Conservation (phyloP, 2,329 filamentous ascomycete species). For the Mycogone perniciosa region DNA sequence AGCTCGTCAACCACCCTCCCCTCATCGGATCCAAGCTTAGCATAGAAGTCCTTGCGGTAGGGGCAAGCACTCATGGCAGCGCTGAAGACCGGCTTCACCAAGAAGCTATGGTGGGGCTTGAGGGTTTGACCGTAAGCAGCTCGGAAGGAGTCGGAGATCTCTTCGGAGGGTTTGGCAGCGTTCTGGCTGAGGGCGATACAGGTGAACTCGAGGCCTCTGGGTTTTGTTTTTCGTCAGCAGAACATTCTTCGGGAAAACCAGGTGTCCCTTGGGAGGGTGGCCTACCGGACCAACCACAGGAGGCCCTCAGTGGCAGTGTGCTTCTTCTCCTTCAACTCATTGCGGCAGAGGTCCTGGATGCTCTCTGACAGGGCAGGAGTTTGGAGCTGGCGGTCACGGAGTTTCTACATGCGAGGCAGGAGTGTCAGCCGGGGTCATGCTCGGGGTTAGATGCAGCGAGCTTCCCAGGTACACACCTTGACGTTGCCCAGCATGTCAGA, state of each 20-base stretch:
- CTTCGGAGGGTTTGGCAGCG: conserved; percentile 58
- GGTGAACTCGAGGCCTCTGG: conserved; percentile 89
- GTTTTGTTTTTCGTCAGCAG: conserved; percentile 1
- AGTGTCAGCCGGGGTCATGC: conserved; percentile 15
- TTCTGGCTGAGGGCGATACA: conserved; percentile 76
- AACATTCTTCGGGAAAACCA: not conserved
- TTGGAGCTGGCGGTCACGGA: conserved; percentile 73
- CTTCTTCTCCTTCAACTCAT: conserved; percentile 86
- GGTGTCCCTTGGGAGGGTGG: not conserved
- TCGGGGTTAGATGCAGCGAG: not conserved
- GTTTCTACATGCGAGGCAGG: conserved; percentile 56
- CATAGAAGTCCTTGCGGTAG: conserved; percentile 89
- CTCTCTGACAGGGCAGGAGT: conserved; percentile 74
- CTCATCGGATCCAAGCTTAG: conserved; percentile 68
- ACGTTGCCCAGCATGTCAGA: conserved; percentile 86
- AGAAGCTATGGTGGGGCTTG: conserved; percentile 83
- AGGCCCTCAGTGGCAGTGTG: conserved; percentile 84
- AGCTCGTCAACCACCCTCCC: conserved; percentile 59
- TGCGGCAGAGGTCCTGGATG: conserved; percentile 76
- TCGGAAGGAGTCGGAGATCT: conserved; percentile 83
- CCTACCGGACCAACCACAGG: conserved; percentile 82
- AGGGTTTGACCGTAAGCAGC: conserved; percentile 78
- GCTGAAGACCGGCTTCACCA: conserved; percentile 87
- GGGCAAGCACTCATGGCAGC: conserved; percentile 90
- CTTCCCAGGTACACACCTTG: conserved; percentile 59